Percentiles rank a stretch among this genome's conserved stretches.
Evolutionary conservation across 1,284 basidiomycete species (phyloP).

Genomic region (Singerocomus inundabilis): DNA sequence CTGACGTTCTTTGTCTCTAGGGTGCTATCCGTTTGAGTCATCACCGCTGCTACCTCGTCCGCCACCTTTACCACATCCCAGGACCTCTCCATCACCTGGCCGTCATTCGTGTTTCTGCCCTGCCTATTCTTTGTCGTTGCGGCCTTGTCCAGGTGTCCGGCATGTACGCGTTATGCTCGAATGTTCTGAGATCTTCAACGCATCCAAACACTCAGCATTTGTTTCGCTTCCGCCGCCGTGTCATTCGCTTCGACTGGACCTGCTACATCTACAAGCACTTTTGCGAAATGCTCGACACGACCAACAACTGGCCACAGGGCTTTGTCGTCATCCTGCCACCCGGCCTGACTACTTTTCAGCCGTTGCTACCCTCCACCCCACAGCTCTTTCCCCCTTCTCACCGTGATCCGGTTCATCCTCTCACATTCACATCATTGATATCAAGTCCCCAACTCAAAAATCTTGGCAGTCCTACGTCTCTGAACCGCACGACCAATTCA

Average conservation of each 20-base stretch:
- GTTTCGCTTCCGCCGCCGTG: too few relatives aligned
- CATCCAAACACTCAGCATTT: too few relatives aligned
- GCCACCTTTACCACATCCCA: too few relatives aligned
- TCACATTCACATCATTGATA: conserved; percentile 35
- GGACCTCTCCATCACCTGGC: too few relatives aligned
- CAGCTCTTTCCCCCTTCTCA: conserved; percentile 7
- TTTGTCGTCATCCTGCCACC: conserved; percentile 15
- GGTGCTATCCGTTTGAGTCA: too few relatives aligned
- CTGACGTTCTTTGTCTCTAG: too few relatives aligned
- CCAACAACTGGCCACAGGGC: conserved; percentile 18
- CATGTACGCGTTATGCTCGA: too few relatives aligned
- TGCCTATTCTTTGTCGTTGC: too few relatives aligned
- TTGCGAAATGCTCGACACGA: conserved; percentile 1
- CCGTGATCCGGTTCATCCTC: conserved; percentile 28
- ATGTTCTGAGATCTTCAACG: too few relatives aligned
- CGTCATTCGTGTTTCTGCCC: too few relatives aligned
- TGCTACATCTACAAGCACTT: conserved; percentile 40
- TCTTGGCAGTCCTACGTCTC: conserved; percentile 31
- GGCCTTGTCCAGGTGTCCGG: too few relatives aligned
- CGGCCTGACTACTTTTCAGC: conserved; percentile 3
- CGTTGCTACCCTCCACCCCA: conserved; percentile 10
- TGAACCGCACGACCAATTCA: conserved; percentile 28
- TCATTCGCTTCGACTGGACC: conserved; percentile 38
- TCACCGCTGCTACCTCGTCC: too few relatives aligned
- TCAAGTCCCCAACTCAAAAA: conserved; percentile 36